Evolutionary conservation across 1,284 basidiomycete genomes (phyloP).

Genomic region (Austroboletus olivaceoglutinosus): DNA sequence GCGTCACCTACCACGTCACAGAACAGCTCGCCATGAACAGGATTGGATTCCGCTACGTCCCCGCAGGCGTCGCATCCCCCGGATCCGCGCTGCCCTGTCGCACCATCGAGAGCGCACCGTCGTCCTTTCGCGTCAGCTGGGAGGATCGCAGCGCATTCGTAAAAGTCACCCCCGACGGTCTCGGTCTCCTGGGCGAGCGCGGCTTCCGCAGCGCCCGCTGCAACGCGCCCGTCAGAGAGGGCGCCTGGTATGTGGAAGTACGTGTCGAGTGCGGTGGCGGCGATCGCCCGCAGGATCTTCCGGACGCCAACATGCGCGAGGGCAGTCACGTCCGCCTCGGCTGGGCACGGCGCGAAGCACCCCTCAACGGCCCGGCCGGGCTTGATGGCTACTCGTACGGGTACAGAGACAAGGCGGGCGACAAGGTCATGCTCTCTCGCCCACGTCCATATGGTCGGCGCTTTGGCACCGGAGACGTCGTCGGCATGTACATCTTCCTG

Average conservation of each 20-base stretch:
- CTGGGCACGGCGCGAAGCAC: conserved; percentile 89
- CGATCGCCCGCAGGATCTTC: conserved; percentile 41
- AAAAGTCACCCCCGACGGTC: conserved; percentile 79
- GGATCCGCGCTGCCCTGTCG: conserved; percentile 63
- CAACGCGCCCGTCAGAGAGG: conserved; percentile 87
- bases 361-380: conserved; percentile 90
- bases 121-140: conserved; percentile 72
- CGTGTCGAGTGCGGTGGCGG: conserved; percentile 77
- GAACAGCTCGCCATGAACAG: conserved; percentile 73
- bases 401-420: conserved; percentile 87
- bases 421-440: conserved; percentile 84
- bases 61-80: conserved; percentile 70
- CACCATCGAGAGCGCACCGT: conserved; percentile 76
- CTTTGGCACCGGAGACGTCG: conserved; percentile 82
- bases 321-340: conserved; percentile 89
- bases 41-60: conserved; percentile 75
- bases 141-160: conserved; percentile 83
- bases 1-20: conserved; percentile 58
- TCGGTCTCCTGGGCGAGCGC: conserved; percentile 77
- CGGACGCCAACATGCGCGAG: conserved; percentile 49
- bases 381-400: conserved; percentile 94
- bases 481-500: conserved; percentile 92
- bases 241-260: conserved; percentile 95
- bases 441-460: conserved; percentile 73
- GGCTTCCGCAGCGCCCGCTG: conserved; percentile 90